Conservation (phyloP, 2,329 filamentous ascomycete species). For the Canariomyces notabilis region DNA sequence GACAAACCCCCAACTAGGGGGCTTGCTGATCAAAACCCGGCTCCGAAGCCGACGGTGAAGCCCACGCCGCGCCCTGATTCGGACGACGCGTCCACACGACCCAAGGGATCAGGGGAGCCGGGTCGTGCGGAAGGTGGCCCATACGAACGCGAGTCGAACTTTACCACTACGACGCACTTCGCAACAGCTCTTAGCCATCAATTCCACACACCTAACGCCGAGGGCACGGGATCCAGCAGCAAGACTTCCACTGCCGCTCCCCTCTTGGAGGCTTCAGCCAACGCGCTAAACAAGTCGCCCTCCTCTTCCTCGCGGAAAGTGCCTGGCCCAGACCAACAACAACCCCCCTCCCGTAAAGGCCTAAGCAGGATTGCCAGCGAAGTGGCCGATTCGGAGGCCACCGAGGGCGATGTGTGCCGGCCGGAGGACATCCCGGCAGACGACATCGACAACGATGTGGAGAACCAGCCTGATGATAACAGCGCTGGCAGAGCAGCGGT, state of each 20-base stretch:
- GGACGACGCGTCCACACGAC: slow-evolving; percentile 18
- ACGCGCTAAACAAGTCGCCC: slow-evolving; percentile 38
- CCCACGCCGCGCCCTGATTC: slow-evolving; percentile 15
- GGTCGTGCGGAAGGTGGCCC: background rate
- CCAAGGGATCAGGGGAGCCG: background rate
- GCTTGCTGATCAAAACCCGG: slow-evolving; percentile 16
- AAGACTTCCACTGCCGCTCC: slow-evolving; percentile 29
- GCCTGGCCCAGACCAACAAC: slow-evolving; percentile 3
- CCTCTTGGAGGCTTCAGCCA: slow-evolving; percentile 38
- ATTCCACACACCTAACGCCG: slow-evolving; percentile 8
- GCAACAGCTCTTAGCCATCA: slow-evolving; percentile 25
- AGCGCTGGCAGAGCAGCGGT: background rate
- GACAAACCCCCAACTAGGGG: background rate
- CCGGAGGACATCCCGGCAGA: slow-evolving; percentile 16
- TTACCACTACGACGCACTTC: slow-evolving; percentile 22
- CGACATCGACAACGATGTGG: too few relatives aligned
- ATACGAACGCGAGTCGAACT: slow-evolving; percentile 13
- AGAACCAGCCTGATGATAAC: slow-evolving; percentile 19
- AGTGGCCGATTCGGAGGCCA: slow-evolving; percentile 41
- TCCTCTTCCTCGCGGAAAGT: slow-evolving; percentile 31
- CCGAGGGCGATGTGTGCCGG: slow-evolving; percentile 21
- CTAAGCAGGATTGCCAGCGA: slow-evolving; percentile 35
- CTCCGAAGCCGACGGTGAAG: slow-evolving; percentile 14
- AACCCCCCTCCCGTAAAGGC: slow-evolving; percentile 19
- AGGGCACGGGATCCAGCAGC: slow-evolving; percentile 1